These are phyloP conservation scores for Parmales sp. DNA, from an alignment of 108 stramenopile genomes.

Conservation along the genomic window DNA sequence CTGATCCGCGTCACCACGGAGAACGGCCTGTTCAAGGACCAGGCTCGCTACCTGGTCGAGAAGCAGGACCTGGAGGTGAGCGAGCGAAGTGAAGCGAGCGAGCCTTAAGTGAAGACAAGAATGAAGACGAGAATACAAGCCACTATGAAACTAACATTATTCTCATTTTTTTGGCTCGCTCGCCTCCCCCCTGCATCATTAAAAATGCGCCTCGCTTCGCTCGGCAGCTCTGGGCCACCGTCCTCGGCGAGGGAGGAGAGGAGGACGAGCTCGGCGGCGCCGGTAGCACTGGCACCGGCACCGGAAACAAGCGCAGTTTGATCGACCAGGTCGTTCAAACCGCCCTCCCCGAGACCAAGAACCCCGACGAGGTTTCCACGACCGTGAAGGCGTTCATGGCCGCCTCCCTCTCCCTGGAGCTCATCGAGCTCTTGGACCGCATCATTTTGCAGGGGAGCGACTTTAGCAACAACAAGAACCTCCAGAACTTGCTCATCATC, in stretches of 20 bases:
- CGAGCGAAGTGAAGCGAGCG: too few species aligned
- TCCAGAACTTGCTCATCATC: constrained; percentile 61
- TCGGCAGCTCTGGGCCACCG: constrained; percentile 45
- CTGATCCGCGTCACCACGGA: constrained; percentile 50
- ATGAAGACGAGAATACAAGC: too few species aligned
- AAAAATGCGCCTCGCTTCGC: too few species aligned
- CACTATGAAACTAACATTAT: not conserved
- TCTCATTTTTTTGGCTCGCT: constrained; percentile 3
- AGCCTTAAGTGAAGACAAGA: too few species aligned
- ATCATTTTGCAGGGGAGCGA: constrained; percentile 57
- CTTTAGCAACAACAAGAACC: constrained; percentile 48
- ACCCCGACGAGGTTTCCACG: constrained; percentile 56
- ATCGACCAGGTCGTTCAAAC: constrained; percentile 66
- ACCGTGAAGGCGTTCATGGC: constrained; percentile 68
- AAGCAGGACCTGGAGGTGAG: constrained; percentile 36
- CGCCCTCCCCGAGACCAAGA: constrained; percentile 62
- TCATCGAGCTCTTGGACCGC: constrained; percentile 61
- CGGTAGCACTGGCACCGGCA: constrained; percentile 12
- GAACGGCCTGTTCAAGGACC: constrained; percentile 65
- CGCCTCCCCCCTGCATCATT: too few species aligned
- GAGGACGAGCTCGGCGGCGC: constrained; percentile 29
- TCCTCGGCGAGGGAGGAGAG: constrained; percentile 16
- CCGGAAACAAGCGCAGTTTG: constrained; percentile 35
- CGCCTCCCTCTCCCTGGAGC: constrained; percentile 49
- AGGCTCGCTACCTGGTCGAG: constrained; percentile 59